phyloP scores from a whole-genome alignment of 768 basidiomycete genomes.

The Porphyrellus cyaneotinctus region DNA sequence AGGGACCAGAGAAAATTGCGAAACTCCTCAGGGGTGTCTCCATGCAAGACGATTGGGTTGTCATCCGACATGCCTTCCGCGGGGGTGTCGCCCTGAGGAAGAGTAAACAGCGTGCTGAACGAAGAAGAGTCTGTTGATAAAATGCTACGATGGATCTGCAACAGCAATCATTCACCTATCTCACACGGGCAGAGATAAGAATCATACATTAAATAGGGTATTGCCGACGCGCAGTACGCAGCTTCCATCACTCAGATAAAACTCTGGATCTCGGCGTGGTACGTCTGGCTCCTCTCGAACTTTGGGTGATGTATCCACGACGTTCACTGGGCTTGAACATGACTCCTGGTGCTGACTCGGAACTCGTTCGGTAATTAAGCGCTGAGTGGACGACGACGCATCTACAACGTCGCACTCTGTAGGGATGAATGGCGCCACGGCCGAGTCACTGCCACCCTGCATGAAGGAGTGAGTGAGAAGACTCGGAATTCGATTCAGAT shows the following conservation, averaged over 20 bases:
- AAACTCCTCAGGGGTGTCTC: conserved; percentile 64
- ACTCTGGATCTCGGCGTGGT: conserved; percentile 43
- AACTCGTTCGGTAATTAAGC: conserved; percentile 10
- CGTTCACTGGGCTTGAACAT: background rate
- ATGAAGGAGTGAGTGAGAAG: no score
- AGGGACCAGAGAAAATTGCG: conserved; percentile 70
- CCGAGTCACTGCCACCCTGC: conserved; percentile 8
- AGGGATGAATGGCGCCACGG: conserved; percentile 20
- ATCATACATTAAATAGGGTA: conserved; percentile 63
- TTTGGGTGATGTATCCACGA: background rate
- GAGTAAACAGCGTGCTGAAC: conserved; percentile 61
- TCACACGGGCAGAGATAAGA: background rate
- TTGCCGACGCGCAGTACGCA: conserved; percentile 60
- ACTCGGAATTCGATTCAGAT: background rate
- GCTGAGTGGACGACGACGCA: conserved; percentile 1
- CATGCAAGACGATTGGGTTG: conserved; percentile 58
- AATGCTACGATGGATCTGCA: conserved; percentile 55
- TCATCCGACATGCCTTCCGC: conserved; percentile 61
- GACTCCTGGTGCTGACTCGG: conserved; percentile 10
- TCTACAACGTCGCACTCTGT: conserved; percentile 15
- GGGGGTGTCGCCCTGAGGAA: conserved; percentile 52
- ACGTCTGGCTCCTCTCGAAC: conserved; percentile 9
- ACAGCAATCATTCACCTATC: background rate
- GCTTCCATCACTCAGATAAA: conserved; percentile 67
- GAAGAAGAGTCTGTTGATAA: conserved; percentile 61